phyloP scores from a whole-genome alignment of 169 alveolate species.

The Cryptosporidium xiaoi region DNA sequence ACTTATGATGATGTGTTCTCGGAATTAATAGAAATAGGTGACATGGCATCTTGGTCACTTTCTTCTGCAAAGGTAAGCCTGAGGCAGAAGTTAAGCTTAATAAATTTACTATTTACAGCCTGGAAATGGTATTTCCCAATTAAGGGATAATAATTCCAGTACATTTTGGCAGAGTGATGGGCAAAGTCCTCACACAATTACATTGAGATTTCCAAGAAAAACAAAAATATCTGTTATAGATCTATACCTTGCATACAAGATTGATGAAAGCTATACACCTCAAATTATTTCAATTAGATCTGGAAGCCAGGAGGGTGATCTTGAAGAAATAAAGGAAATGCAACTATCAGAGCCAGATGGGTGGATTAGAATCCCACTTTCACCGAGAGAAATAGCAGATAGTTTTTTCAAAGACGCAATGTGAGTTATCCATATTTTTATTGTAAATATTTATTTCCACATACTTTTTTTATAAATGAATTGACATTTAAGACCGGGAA shows the following conservation, averaged over 20 bases:
- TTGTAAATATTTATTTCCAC: conserved; percentile 77
- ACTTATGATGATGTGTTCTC: conserved; percentile 28
- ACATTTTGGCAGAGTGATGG: conserved; percentile 90
- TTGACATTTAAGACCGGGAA: conserved; percentile 73
- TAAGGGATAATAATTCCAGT: conserved; percentile 85
- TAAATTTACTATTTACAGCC: conserved; percentile 24
- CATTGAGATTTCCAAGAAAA: conserved; percentile 83
- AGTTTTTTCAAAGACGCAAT: conserved; percentile 82
- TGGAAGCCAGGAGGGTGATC: conserved; percentile 82
- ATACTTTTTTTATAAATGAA: conserved; percentile 75
- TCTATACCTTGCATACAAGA: conserved; percentile 82
- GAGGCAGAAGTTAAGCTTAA: not conserved
- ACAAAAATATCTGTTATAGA: conserved; percentile 83
- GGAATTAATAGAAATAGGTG: conserved; percentile 55
- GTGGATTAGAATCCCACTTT: conserved; percentile 73
- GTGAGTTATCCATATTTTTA: conserved; percentile 76
- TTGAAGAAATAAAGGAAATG: conserved; percentile 75
- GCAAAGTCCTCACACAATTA: conserved; percentile 86
- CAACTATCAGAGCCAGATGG: conserved; percentile 72
- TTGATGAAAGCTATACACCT: conserved; percentile 89
- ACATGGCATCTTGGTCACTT: conserved; percentile 71
- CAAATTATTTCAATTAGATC: conserved; percentile 83
- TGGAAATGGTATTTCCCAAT: conserved; percentile 81
- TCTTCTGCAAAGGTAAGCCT: conserved; percentile 65
- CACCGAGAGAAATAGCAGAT: conserved; percentile 77